Evolutionary conservation across 1,139 yeast genomes (phyloP).

Genomic region (Candida albicans): DNA sequence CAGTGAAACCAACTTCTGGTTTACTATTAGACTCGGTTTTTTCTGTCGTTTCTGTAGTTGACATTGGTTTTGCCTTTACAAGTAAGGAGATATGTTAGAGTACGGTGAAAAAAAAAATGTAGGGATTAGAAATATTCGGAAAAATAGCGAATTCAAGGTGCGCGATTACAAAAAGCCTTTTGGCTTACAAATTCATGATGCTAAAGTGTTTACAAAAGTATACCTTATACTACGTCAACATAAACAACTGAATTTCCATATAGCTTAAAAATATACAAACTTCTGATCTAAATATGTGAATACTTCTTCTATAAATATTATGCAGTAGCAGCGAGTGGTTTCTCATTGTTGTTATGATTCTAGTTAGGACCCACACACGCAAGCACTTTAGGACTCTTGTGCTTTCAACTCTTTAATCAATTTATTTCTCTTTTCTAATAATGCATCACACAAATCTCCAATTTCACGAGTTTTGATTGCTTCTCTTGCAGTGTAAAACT

Average conservation of each 20-base stretch:
- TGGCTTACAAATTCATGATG: no score
- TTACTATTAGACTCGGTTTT: slow-evolving; percentile 8
- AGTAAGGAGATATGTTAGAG: background rate
- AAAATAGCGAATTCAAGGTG: background rate
- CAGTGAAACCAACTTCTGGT: slow-evolving; percentile 56
- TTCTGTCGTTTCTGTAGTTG: slow-evolving; percentile 3
- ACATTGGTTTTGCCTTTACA: background rate
- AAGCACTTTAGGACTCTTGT: slow-evolving; percentile 1
- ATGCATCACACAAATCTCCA: slow-evolving; percentile 65
- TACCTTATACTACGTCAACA: no score
- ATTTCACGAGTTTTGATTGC: slow-evolving; percentile 75
- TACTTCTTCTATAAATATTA: background rate
- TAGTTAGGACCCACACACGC: no score
- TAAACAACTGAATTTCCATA: no score
- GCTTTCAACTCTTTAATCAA: slow-evolving; percentile 12
- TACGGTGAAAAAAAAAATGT: background rate
- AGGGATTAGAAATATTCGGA: background rate
- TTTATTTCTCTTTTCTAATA: slow-evolving; percentile 55
- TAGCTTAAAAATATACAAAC: background rate
- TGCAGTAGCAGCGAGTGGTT: no score
- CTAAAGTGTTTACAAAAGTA: no score
- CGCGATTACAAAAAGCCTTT: no score
- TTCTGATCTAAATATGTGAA: background rate
- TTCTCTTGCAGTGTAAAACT: slow-evolving; percentile 64
- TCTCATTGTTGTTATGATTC: no score